These are phyloP conservation scores for Pichia sp. DNA, from an alignment of 1,139 yeast genomes.

Conservation along the genomic window DNA sequence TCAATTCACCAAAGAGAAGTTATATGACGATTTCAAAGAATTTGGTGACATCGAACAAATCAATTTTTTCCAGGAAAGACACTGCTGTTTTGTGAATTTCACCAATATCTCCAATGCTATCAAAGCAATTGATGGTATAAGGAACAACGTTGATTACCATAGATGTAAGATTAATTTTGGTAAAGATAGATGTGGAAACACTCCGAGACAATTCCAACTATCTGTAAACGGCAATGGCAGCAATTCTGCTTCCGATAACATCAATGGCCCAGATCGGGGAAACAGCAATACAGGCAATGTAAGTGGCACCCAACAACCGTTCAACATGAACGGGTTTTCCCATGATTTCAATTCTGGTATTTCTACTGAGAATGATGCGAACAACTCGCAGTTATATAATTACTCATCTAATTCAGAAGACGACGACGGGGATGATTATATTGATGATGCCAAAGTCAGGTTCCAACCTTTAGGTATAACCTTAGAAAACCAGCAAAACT, in stretches of 20 bases:
- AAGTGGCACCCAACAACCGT: background rate
- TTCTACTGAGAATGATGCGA: background rate
- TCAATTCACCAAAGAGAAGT: slow-evolving; percentile 39
- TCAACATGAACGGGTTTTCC: background rate
- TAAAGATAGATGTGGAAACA: slow-evolving; percentile 78
- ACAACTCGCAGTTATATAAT: background rate
- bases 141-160: slow-evolving; percentile 45
- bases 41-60: slow-evolving; percentile 82
- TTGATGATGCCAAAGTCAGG: slow-evolving; percentile 13
- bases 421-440: slow-evolving; percentile 10
- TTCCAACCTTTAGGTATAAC: slow-evolving; percentile 16
- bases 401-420: slow-evolving; percentile 4
- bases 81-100: slow-evolving; percentile 76
- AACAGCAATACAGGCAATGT: background rate
- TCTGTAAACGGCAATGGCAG: slow-evolving; percentile 1
- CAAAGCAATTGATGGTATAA: slow-evolving; percentile 65
- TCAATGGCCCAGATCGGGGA: background rate
- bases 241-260: slow-evolving; percentile 1
- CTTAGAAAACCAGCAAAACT: slow-evolving; percentile 1
- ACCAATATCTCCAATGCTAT: slow-evolving; percentile 71
- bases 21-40: slow-evolving; percentile 55
- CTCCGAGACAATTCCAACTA: slow-evolving; percentile 40
- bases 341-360: slow-evolving; percentile 1
- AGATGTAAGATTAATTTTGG: slow-evolving; percentile 64
- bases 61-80: slow-evolving; percentile 63